A percentile compares a stretch with the other conserved stretches of the same genome.
phyloP scores from a whole-genome alignment of 2,329 filamentous ascomycete species.

The Fusarium xylarioides region DNA sequence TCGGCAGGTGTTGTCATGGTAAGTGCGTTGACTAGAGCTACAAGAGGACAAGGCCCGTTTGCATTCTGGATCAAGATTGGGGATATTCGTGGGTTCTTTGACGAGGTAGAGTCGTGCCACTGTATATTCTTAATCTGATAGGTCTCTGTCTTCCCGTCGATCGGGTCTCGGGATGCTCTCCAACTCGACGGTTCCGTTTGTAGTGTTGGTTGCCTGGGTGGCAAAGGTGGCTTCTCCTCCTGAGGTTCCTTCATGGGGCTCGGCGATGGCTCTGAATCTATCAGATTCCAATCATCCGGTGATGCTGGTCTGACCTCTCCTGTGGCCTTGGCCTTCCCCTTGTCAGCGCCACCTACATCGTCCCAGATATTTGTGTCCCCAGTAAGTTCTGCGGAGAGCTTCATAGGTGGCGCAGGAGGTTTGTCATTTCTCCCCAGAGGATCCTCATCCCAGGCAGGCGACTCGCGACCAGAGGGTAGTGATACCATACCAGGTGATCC shows the following conservation, averaged over 20 bases:
- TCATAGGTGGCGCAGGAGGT: conserved; percentile 30
- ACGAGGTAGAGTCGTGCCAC: conserved; percentile 75
- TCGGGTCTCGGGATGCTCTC: conserved; percentile 53
- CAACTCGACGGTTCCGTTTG: conserved; percentile 43
- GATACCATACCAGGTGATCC: conserved; percentile 49
- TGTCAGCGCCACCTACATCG: conserved; percentile 52
- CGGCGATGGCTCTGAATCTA: conserved; percentile 54
- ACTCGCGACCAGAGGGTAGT: conserved; percentile 50
- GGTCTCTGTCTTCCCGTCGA: conserved; percentile 71
- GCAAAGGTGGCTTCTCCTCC: conserved; percentile 48
- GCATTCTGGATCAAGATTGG: conserved; percentile 92
- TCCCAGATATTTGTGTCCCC: conserved; percentile 62
- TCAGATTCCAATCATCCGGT: conserved; percentile 61
- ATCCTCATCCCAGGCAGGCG: conserved; percentile 54
- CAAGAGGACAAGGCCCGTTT: conserved; percentile 92
- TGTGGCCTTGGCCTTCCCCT: conserved; percentile 53
- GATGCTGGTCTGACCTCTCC: conserved; percentile 29
- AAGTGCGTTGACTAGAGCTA: conserved; percentile 92
- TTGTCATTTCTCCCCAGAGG: conserved; percentile 38
- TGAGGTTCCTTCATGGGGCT: conserved; percentile 15
- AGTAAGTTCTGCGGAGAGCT: conserved; percentile 47
- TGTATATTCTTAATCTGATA: conserved; percentile 93
- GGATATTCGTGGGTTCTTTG: conserved; percentile 74
- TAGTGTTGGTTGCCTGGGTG: conserved; percentile 46
- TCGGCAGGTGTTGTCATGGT: conserved; percentile 80